Percentiles rank a stretch among this genome's conserved stretches.
These are phyloP conservation scores for Cryptosporidium parvum DNA, from an alignment of 169 alveolate species.

Conservation along the genomic window DNA sequence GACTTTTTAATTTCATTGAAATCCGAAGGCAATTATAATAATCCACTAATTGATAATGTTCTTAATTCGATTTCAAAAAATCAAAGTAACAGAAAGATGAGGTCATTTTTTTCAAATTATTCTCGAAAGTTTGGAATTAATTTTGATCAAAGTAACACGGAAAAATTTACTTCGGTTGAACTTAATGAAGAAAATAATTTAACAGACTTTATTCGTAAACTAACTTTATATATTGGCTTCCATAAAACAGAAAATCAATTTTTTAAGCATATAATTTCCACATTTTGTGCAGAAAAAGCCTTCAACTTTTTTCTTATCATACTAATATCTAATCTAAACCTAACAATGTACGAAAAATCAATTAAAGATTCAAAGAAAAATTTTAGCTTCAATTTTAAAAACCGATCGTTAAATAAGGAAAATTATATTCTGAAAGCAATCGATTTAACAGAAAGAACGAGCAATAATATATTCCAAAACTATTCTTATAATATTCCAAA, in stretches of 20 bases:
- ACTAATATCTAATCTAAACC: background rate
- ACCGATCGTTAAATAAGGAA: background rate
- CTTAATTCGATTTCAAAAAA: background rate
- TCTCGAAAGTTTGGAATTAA: background rate
- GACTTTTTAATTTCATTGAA: slow-evolving; percentile 44
- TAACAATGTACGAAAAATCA: background rate
- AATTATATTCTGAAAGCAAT: background rate
- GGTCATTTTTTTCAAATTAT: slow-evolving; percentile 2
- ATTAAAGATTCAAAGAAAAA: background rate
- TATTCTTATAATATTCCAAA: background rate
- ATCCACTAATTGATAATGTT: background rate
- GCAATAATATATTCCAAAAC: background rate
- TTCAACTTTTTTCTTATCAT: background rate
- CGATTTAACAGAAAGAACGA: background rate
- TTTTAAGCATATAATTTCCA: background rate
- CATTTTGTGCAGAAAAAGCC: background rate
- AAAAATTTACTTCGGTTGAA: background rate
- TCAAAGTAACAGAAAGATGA: background rate
- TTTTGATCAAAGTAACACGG: background rate
- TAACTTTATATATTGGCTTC: background rate
- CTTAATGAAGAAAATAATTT: background rate
- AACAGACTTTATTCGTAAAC: background rate
- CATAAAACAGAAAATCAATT: background rate
- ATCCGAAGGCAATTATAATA: background rate
- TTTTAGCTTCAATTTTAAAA: background rate